phyloP scores from a whole-genome alignment of 2,329 filamentous ascomycete genomes.

The Lasiodiplodia hormozganensis region DNA sequence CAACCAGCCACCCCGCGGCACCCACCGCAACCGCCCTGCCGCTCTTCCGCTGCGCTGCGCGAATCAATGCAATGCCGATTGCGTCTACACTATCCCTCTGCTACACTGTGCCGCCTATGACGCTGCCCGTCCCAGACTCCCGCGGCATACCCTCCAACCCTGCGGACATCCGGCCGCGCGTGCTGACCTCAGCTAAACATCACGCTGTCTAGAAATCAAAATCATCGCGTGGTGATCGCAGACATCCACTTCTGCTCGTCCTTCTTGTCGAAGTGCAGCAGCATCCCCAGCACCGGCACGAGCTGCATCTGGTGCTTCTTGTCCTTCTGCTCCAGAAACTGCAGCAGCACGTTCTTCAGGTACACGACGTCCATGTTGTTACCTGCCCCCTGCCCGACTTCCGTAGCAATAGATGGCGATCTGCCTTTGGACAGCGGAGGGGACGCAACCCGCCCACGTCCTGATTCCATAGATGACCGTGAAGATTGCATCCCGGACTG shows the following conservation, averaged over 20 bases:
- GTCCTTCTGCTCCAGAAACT: slow-evolving; percentile 83
- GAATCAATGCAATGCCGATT: neutral
- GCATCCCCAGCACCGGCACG: slow-evolving; percentile 77
- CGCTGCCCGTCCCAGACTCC: neutral
- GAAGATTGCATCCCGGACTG: slow-evolving; percentile 60
- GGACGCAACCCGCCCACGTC: slow-evolving; percentile 53
- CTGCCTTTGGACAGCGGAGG: slow-evolving; percentile 51
- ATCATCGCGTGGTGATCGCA: slow-evolving; percentile 61
- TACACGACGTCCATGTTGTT: slow-evolving; percentile 67
- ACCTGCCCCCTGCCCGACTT: slow-evolving; percentile 30
- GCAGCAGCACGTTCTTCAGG: slow-evolving; percentile 79
- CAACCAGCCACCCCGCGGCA: neutral
- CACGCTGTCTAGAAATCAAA: neutral
- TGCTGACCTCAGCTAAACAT: slow-evolving; percentile 6
- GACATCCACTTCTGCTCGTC: slow-evolving; percentile 89
- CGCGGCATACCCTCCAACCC: neutral
- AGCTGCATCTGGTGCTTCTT: slow-evolving; percentile 77
- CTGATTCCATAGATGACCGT: slow-evolving; percentile 65
- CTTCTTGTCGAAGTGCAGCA: slow-evolving; percentile 76
- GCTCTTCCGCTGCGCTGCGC: neutral
- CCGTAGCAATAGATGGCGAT: slow-evolving; percentile 37
- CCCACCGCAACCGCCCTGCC: neutral
- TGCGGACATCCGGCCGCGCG: neutral
- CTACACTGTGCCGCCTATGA: neutral
- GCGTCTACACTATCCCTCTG: neutral